Conservation (phyloP, 768 basidiomycete genomes). For the Tricholoma flavovirens region DNA sequence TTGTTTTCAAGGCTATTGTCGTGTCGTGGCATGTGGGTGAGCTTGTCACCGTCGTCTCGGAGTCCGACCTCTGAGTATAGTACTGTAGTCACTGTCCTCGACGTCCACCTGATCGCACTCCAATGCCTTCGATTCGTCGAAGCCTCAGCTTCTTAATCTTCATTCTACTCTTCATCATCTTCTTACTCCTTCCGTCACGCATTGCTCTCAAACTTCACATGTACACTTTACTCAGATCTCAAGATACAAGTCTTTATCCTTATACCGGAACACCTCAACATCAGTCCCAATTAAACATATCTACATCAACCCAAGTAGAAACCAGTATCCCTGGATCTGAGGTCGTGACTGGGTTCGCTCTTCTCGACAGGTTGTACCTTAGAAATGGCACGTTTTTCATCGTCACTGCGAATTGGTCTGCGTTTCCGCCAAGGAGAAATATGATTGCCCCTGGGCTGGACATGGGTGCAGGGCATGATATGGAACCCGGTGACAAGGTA, state of each 20-base stretch:
- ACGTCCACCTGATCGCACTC: background rate
- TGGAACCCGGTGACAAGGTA: conserved; percentile 27
- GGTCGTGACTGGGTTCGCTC: conserved; percentile 62
- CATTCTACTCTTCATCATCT: background rate
- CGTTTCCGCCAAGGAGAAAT: conserved; percentile 40
- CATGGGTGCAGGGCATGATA: conserved; percentile 13
- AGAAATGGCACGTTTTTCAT: conserved; percentile 69
- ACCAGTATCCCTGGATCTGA: conserved; percentile 27
- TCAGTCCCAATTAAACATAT: background rate
- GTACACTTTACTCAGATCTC: background rate
- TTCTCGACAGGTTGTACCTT: conserved; percentile 71
- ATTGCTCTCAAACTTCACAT: too few relatives aligned
- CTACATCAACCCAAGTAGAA: conserved; percentile 3
- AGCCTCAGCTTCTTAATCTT: conserved; percentile 3
- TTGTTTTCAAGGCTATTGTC: too few relatives aligned
- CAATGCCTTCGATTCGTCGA: conserved; percentile 8
- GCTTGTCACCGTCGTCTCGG: too few relatives aligned
- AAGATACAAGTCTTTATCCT: background rate
- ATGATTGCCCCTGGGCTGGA: conserved; percentile 34
- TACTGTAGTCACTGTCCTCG: background rate
- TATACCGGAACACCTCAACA: background rate
- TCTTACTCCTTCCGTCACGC: background rate
- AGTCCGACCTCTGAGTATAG: too few relatives aligned
- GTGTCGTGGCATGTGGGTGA: too few relatives aligned
- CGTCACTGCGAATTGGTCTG: conserved; percentile 36